Percentiles rank a stretch among this genome's conserved stretches.
Evolutionary conservation across 108 stramenopile genomes (phyloP).

Genomic region (Aureococcus anophagefferens): DNA sequence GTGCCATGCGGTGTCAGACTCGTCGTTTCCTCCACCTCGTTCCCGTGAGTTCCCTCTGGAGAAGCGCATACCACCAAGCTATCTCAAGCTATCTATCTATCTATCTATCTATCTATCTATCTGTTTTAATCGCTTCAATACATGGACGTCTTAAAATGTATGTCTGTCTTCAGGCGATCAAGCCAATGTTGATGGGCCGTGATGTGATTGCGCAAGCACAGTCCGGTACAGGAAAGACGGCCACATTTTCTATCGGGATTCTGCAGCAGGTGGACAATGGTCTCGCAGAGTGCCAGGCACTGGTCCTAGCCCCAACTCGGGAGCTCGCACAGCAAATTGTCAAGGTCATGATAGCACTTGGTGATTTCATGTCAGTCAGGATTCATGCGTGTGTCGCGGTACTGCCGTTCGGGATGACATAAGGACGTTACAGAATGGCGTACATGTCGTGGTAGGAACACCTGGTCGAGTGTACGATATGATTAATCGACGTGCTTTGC

Average conservation of each 20-base stretch:
- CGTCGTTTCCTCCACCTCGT: too few species aligned
- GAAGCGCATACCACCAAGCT: too few species aligned
- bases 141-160: too few species aligned
- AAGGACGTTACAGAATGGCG: constrained; percentile 90
- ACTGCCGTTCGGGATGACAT: constrained; percentile 99
- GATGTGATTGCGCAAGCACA: constrained; percentile 62
- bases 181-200: constrained; percentile 49
- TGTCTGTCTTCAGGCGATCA: constrained; percentile 21
- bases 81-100: too few species aligned
- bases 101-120: too few species aligned
- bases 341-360: constrained; percentile 95
- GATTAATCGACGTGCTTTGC: constrained; percentile 94
- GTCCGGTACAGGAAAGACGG: constrained; percentile 76
- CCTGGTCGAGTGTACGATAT: constrained; percentile 99
- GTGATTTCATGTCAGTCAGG: constrained; percentile 94
- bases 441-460: constrained; percentile 97
- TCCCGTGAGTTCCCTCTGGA: too few species aligned
- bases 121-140: too few species aligned
- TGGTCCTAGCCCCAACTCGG: constrained; percentile 97
- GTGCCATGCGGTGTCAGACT: not conserved
- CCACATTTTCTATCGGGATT: constrained; percentile 93
- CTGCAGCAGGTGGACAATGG: constrained; percentile 86
- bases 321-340: constrained; percentile 99
- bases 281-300: constrained; percentile 86
- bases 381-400: constrained; percentile 98